Conservation (phyloP, 108 stramenopile genomes). For the Mayamaea pseudoterrestris region DNA sequence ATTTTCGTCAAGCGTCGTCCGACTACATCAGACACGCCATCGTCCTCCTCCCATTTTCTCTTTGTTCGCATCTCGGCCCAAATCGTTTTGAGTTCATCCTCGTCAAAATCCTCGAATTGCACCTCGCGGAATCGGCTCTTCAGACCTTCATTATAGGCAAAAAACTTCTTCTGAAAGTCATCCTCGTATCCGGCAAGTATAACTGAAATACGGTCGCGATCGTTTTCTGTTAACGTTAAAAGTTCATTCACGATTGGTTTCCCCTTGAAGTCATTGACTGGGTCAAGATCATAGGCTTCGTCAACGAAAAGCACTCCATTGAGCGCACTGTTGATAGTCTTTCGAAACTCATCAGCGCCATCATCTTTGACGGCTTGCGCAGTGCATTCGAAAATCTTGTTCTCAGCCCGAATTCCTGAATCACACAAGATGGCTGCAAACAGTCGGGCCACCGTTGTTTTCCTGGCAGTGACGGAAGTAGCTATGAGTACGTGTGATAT, state of each 20-base stretch:
- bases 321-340: slow-evolving; percentile 75
- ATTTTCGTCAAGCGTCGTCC: slow-evolving; percentile 15
- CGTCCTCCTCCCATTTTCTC: slow-evolving; percentile 17
- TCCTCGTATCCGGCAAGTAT: slow-evolving; percentile 37
- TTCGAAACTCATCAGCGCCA: slow-evolving; percentile 63
- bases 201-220: slow-evolving; percentile 21
- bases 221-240: slow-evolving; percentile 21
- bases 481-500: too few species aligned
- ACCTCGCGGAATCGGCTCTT: slow-evolving; percentile 22
- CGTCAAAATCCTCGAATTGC: slow-evolving; percentile 33
- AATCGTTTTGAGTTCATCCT: slow-evolving; percentile 19
- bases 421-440: slow-evolving; percentile 82
- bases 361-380: slow-evolving; percentile 44
- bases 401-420: slow-evolving; percentile 66
- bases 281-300: slow-evolving; percentile 64
- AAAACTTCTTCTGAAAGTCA: slow-evolving; percentile 27
- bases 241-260: slow-evolving; percentile 24
- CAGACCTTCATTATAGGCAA: slow-evolving; percentile 25
- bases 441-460: slow-evolving; percentile 89
- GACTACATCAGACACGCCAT: slow-evolving; percentile 14
- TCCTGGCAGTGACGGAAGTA: slow-evolving; percentile 32
- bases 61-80: slow-evolving; percentile 15
- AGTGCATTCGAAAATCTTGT: slow-evolving; percentile 78
- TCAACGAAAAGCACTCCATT: slow-evolving; percentile 84
- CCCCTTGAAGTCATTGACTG: slow-evolving; percentile 24